phyloP scores from a whole-genome alignment of 257 asterid genomes.

The Jacaranda copaia region DNA sequence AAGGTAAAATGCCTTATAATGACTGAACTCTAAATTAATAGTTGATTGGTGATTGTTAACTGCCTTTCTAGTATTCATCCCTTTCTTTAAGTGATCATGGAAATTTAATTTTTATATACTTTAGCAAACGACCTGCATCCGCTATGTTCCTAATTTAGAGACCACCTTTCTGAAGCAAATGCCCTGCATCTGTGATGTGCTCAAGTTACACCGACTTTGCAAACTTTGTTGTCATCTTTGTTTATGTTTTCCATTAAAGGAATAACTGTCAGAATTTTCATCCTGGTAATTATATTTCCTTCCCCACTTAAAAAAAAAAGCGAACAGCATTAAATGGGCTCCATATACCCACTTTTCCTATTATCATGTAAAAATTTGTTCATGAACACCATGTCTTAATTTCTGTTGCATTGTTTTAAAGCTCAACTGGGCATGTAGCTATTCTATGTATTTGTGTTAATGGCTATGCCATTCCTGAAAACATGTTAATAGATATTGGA shows the following conservation, averaged over 20 bases:
- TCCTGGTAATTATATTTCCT: constrained; percentile 4
- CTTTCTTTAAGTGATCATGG: constrained; percentile 25
- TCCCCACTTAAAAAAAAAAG: background rate
- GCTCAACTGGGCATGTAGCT: constrained; percentile 19
- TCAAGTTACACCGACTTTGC: too few species aligned
- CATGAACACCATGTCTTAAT: constrained; percentile 15
- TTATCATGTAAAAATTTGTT: constrained; percentile 5
- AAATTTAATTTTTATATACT: background rate
- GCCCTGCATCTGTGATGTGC: too few species aligned
- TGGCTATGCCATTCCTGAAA: background rate
- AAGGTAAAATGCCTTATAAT: constrained; percentile 60
- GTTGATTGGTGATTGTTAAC: constrained; percentile 39
- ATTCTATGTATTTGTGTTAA: constrained; percentile 19
- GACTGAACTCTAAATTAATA: constrained; percentile 22
- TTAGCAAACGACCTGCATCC: constrained; percentile 7
- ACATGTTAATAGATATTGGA: constrained; percentile 5
- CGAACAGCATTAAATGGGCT: constrained; percentile 1
- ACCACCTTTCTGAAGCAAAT: background rate
- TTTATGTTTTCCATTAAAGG: constrained; percentile 21
- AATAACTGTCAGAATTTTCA: constrained; percentile 6
- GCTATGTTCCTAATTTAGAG: constrained; percentile 11
- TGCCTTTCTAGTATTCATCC: constrained; percentile 1
- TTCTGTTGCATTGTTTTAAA: background rate
- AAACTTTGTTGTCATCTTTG: constrained; percentile 34
- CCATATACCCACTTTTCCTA: background rate